Base-by-base conservation (phyloP, 352 stramenopile species). In the Blastocystis sp. region DNA sequence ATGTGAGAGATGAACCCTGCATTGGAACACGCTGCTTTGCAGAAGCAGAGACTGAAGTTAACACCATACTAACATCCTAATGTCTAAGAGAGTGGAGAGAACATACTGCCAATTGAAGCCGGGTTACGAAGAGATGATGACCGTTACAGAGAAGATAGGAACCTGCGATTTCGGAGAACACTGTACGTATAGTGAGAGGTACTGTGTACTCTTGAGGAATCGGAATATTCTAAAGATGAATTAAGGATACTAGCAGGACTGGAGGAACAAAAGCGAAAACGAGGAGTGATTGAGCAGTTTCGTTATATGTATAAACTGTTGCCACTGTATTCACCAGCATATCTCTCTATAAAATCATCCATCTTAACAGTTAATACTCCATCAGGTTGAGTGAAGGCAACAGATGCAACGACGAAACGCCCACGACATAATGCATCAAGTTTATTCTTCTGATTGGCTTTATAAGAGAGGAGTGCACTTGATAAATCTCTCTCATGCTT, bases 391-490 rank as follows among this genome's bases (percentile, higher is more conserved):
- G 6, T 27, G 64, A 76, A 76, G 0, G 35, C 42, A n/a, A 76
- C 64, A 1, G 35, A 37, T n/a, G 27, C 64, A n/a, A 76, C 33
- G 64, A 76, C 7, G 33, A 76, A 76, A 44, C 64, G 64, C 9
- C 64, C 64, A 15, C 35, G 27, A 37, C 11, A 15, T 2, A 76
- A 53, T 13, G 33, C 30, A 37, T 76, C 64, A 2, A 17, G 22
- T 44, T 76, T 76, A 11, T 76, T 76, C 64, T 76, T 76, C n/a
- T 37, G 35, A 48, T 44, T 51, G 40, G 40, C 40, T 48, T 48
- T 48, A 9, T 48, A 48, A 48, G 40, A 9, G 40, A 48, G 40
- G 2, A 48, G 9, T 48, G 40, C 40, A 48, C 9, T 48, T 48
- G 40, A 48, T 9, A 48, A 9, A 9, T 9, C 2, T 9, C 9